Evolutionary conservation across 805 yeast genomes (phyloP).

Genomic region (Yarrowia keelungensis): DNA sequence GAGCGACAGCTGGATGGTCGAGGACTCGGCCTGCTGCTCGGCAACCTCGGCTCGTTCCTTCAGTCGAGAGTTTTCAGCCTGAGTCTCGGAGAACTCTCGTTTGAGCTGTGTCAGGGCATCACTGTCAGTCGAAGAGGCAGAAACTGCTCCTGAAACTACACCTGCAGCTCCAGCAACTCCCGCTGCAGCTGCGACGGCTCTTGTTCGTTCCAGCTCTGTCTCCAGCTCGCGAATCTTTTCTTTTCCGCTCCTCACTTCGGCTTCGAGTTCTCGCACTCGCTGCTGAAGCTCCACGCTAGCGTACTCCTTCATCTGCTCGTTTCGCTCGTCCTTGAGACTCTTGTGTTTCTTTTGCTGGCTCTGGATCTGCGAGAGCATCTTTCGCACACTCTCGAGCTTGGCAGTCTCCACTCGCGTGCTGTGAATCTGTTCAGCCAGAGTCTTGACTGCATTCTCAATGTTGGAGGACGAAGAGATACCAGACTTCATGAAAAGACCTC

Average conservation of each 20-base stretch:
- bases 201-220: neutral
- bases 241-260: slow-evolving; percentile 5
- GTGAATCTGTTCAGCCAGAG: slow-evolving; percentile 49
- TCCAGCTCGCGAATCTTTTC: slow-evolving; percentile 17
- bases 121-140: neutral
- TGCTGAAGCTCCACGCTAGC: slow-evolving; percentile 26
- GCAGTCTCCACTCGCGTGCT: slow-evolving; percentile 49
- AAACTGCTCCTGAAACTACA: neutral
- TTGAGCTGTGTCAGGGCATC: slow-evolving; percentile 8
- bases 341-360: slow-evolving; percentile 42
- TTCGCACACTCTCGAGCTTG: slow-evolving; percentile 47
- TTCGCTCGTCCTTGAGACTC: slow-evolving; percentile 18
- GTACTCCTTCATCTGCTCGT: slow-evolving; percentile 16
- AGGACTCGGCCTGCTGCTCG: slow-evolving; percentile 26
- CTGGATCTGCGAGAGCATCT: slow-evolving; percentile 47
- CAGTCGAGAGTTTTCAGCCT: neutral
- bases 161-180: neutral
- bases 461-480: slow-evolving; percentile 46
- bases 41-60: slow-evolving; percentile 26
- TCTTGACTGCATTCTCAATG: slow-evolving; percentile 50
- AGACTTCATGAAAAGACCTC: slow-evolving; percentile 50
- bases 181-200: neutral
- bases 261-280: slow-evolving; percentile 16
- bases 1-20: slow-evolving; percentile 31
- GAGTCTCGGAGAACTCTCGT: neutral